These are phyloP conservation scores for Nemania bipapillata DNA, from an alignment of 2,329 filamentous ascomycete genomes.

Conservation along the genomic window DNA sequence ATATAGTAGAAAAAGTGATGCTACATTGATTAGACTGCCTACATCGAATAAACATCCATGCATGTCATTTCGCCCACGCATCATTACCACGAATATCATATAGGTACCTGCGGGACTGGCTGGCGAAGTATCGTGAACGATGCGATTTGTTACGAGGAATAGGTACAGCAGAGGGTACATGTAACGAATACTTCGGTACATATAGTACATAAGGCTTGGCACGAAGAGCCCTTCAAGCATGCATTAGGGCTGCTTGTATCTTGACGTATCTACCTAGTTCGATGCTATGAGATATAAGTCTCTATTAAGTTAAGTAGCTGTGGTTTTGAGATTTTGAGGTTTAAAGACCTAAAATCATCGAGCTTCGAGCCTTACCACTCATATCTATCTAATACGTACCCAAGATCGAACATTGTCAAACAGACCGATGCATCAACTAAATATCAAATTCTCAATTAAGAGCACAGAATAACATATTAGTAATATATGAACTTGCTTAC, in stretches of 20 bases:
- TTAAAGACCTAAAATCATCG: neutral
- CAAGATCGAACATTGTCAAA: too few relatives aligned
- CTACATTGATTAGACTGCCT: slow-evolving; percentile 26
- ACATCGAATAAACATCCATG: neutral
- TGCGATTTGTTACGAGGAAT: slow-evolving; percentile 44
- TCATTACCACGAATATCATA: slow-evolving; percentile 35
- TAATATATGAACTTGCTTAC: too few relatives aligned
- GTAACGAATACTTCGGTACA: slow-evolving; percentile 43
- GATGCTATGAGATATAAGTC: neutral
- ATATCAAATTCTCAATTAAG: too few relatives aligned
- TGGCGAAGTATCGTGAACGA: slow-evolving; percentile 45
- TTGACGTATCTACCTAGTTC: neutral
- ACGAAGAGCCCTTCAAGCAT: slow-evolving; percentile 9
- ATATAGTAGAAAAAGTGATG: slow-evolving; percentile 18
- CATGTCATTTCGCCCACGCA: neutral
- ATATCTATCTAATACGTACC: too few relatives aligned
- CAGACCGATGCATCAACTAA: too few relatives aligned
- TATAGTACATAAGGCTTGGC: slow-evolving; percentile 41
- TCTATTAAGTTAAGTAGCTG: neutral
- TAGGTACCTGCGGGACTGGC: slow-evolving; percentile 47
- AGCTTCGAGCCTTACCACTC: neutral
- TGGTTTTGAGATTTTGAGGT: neutral
- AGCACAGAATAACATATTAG: too few relatives aligned
- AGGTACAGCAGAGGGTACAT: slow-evolving; percentile 18
- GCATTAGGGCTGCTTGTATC: slow-evolving; percentile 1